phyloP scores from a whole-genome alignment of 768 basidiomycete species.

The Aureoboletus auriporus region DNA sequence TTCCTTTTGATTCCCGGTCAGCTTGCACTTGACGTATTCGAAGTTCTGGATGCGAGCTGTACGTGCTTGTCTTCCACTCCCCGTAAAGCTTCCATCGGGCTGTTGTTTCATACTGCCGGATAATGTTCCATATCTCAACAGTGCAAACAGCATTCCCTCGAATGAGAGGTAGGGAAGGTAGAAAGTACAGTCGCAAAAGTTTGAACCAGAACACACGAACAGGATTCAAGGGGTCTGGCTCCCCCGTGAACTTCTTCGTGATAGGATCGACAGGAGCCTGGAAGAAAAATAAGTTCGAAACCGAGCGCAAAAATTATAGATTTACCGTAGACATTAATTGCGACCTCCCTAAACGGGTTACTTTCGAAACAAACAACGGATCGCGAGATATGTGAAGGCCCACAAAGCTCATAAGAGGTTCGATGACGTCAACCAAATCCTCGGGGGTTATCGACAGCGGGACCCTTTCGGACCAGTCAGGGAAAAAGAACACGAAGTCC shows the following conservation, averaged over 20 bases:
- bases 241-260: slow-evolving; percentile 55
- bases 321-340: slow-evolving; percentile 56
- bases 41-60: slow-evolving; percentile 75
- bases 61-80: slow-evolving; percentile 81
- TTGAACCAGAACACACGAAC: slow-evolving; percentile 81
- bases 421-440: slow-evolving; percentile 71
- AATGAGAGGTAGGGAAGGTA: slow-evolving; percentile 85
- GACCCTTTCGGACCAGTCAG: slow-evolving; percentile 71
- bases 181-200: slow-evolving; percentile 71
- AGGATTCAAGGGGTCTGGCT: slow-evolving; percentile 54
- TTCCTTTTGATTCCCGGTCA: slow-evolving; percentile 83
- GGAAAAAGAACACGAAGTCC: slow-evolving; percentile 91
- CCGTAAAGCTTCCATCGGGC: slow-evolving; percentile 91
- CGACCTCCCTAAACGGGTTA: slow-evolving; percentile 70
- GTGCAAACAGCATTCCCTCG: slow-evolving; percentile 85
- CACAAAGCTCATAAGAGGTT: slow-evolving; percentile 76
- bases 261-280: slow-evolving; percentile 52
- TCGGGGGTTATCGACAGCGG: slow-evolving; percentile 60
- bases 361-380: slow-evolving; percentile 71
- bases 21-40: slow-evolving; percentile 78
- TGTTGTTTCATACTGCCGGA: slow-evolving; percentile 73
- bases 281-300: slow-evolving; percentile 5
- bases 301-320: not conserved
- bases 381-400: slow-evolving; percentile 81
- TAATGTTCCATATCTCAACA: slow-evolving; percentile 89